Evolutionary conservation across 2,329 filamentous ascomycete species (phyloP).

Genomic region (Periglandula ipomoeae): DNA sequence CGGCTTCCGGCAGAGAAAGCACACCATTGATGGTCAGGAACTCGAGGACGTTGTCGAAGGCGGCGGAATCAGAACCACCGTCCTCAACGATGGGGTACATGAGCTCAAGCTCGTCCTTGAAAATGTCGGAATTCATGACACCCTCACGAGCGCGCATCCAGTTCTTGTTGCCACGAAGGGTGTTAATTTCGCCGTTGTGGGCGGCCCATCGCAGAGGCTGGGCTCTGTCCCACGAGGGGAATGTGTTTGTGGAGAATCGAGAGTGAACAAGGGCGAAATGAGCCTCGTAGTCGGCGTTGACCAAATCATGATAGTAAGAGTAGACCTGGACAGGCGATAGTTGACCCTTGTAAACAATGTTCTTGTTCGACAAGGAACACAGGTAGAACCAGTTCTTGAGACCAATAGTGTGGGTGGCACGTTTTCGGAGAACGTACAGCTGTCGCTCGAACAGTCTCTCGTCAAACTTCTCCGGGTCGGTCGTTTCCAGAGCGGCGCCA

Average conservation of each 20-base stretch:
- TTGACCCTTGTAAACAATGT: constrained; percentile 98
- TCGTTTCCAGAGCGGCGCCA: constrained; percentile 67
- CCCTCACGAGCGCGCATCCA: constrained; percentile 98
- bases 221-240: constrained; percentile 95
- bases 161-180: constrained; percentile 94
- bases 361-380: constrained; percentile 93
- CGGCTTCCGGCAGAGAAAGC: constrained; percentile 85
- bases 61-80: constrained; percentile 91
- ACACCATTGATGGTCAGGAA: constrained; percentile 92
- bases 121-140: constrained; percentile 85
- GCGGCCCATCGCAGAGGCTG: constrained; percentile 94
- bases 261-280: constrained; percentile 97
- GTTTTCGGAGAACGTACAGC: constrained; percentile 89
- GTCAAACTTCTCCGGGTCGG: constrained; percentile 73
- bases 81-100: constrained; percentile 95
- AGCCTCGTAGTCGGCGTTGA: constrained; percentile 93
- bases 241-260: constrained; percentile 96
- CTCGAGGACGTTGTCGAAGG: constrained; percentile 95
- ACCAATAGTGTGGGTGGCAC: constrained; percentile 87
- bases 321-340: constrained; percentile 91
- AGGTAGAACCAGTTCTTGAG: constrained; percentile 99
- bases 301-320: constrained; percentile 94
- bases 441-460: constrained; percentile 83
- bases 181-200: constrained; percentile 98
- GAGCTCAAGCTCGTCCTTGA: constrained; percentile 81